Percentiles rank a stretch among this genome's conserved stretches.
Conservation (phyloP, 345 rosid species). For the Cochlearia excelsa region DNA sequence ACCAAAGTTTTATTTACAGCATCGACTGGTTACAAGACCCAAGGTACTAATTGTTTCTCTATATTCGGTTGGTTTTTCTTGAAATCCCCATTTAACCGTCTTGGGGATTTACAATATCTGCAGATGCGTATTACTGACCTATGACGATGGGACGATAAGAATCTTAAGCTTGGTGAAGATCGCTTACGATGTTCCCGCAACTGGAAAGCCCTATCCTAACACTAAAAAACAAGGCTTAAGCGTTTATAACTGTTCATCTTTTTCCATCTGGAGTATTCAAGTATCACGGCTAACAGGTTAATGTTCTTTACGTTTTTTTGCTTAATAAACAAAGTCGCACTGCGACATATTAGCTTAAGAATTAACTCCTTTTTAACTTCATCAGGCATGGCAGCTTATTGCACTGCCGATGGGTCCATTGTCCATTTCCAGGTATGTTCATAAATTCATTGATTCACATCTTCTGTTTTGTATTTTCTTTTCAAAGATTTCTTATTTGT, state of each 20-base stretch:
- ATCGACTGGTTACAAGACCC: slow-evolving; percentile 80
- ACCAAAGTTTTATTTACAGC: slow-evolving; percentile 63
- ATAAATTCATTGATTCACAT: slow-evolving; percentile 4
- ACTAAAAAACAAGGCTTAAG: slow-evolving; percentile 77
- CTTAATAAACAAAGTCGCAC: neutral
- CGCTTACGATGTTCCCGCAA: slow-evolving; percentile 70
- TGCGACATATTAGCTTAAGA: neutral
- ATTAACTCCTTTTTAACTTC: neutral
- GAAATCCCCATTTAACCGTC: slow-evolving; percentile 3
- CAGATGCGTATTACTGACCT: slow-evolving; percentile 68
- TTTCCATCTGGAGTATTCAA: slow-evolving; percentile 76
- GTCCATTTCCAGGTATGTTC: slow-evolving; percentile 60
- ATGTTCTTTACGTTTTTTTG: neutral
- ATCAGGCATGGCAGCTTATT: slow-evolving; percentile 81
- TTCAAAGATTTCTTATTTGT: neutral
- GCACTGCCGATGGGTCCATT: slow-evolving; percentile 75
- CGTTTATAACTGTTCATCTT: slow-evolving; percentile 57
- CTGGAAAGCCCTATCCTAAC: slow-evolving; percentile 55
- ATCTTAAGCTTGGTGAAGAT: slow-evolving; percentile 67
- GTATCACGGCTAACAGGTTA: slow-evolving; percentile 74
- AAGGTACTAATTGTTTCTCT: slow-evolving; percentile 42
- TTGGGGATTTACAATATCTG: slow-evolving; percentile 28
- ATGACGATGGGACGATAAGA: slow-evolving; percentile 78
- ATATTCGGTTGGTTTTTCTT: slow-evolving; percentile 16
- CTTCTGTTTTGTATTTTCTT: neutral